A percentile compares a stretch with the other conserved stretches of the same genome.
These are phyloP conservation scores for Rubia balearica DNA, from an alignment of 305 asterid genomes.

Conservation along the genomic window DNA sequence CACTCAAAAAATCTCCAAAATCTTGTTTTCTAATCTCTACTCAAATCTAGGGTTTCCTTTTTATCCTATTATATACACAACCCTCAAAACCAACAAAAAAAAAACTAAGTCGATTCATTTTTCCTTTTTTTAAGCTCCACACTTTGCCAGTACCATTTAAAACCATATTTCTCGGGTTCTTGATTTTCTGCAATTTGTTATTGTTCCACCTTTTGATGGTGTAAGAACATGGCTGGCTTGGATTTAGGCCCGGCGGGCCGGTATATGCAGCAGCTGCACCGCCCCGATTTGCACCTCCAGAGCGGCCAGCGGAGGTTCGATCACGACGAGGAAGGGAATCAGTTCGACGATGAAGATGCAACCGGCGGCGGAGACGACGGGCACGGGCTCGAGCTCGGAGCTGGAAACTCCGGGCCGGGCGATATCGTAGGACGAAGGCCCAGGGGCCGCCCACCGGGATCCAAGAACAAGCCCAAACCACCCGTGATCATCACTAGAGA, in stretches of 20 bases:
- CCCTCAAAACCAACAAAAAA: background rate
- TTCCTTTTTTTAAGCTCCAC: slow-evolving; percentile 13
- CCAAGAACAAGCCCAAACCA: slow-evolving; percentile 32
- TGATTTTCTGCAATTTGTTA: slow-evolving; percentile 7
- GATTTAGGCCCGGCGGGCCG: slow-evolving; percentile 27
- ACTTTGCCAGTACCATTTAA: slow-evolving; percentile 6
- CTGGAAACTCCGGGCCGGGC: slow-evolving; percentile 15
- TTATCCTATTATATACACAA: slow-evolving; percentile 16
- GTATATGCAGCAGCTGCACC: slow-evolving; percentile 22
- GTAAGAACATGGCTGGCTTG: slow-evolving; percentile 23
- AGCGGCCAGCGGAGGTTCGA: slow-evolving; percentile 5
- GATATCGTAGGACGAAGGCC: slow-evolving; percentile 32
- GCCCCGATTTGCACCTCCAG: slow-evolving; percentile 22
- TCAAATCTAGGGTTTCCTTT: slow-evolving; percentile 25
- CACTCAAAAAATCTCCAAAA: slow-evolving; percentile 18
- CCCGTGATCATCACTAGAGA: slow-evolving; percentile 36
- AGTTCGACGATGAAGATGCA: background rate
- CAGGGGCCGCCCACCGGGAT: slow-evolving; percentile 37
- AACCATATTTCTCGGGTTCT: slow-evolving; percentile 5
- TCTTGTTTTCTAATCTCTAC: slow-evolving; percentile 19
- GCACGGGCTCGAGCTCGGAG: slow-evolving; percentile 4
- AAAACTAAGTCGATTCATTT: background rate
- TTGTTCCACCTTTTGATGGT: slow-evolving; percentile 15
- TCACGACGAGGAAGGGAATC: slow-evolving; percentile 1
- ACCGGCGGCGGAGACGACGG: slow-evolving; percentile 2